Conservation (phyloP, 805 yeast genomes). For the Pichia nakasei region DNA sequence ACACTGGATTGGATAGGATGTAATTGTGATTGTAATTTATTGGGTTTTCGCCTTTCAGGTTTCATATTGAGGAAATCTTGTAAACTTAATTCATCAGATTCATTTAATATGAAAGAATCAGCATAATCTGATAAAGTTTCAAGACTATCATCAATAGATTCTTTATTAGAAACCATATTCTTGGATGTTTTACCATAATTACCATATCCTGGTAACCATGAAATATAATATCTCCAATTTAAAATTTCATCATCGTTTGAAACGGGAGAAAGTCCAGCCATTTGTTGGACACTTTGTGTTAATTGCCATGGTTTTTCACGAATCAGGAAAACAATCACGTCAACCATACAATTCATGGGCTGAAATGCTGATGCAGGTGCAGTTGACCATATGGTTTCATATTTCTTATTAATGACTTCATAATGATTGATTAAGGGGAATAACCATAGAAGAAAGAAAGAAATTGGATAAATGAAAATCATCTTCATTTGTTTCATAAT, state of each 20-base stretch:
- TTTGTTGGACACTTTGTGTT: slow-evolving; percentile 2
- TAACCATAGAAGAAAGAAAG: slow-evolving; percentile 74
- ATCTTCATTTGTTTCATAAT: slow-evolving; percentile 72
- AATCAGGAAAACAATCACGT: slow-evolving; percentile 62
- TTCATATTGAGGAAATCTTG: slow-evolving; percentile 5
- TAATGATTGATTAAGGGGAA: slow-evolving; percentile 66
- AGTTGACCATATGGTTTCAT: slow-evolving; percentile 52
- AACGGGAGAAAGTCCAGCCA: background rate
- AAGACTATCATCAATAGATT: background rate
- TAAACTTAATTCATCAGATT: slow-evolving; percentile 2
- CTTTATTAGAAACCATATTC: too few relatives aligned
- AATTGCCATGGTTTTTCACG: slow-evolving; percentile 73
- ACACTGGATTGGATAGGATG: background rate
- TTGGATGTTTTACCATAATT: background rate
- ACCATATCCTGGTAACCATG: slow-evolving; percentile 24
- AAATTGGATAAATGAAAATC: slow-evolving; percentile 76
- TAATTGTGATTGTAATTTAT: background rate
- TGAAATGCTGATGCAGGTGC: slow-evolving; percentile 67
- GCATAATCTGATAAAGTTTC: background rate
- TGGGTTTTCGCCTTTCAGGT: background rate
- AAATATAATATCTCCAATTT: slow-evolving; percentile 15
- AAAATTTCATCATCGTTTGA: slow-evolving; percentile 1
- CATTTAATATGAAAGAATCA: background rate
- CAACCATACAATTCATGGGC: slow-evolving; percentile 74
- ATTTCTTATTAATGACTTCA: slow-evolving; percentile 37